These are phyloP conservation scores for Mucor velutinosus DNA, from an alignment of 371 early-diverging fungal species.

Conservation along the genomic window DNA sequence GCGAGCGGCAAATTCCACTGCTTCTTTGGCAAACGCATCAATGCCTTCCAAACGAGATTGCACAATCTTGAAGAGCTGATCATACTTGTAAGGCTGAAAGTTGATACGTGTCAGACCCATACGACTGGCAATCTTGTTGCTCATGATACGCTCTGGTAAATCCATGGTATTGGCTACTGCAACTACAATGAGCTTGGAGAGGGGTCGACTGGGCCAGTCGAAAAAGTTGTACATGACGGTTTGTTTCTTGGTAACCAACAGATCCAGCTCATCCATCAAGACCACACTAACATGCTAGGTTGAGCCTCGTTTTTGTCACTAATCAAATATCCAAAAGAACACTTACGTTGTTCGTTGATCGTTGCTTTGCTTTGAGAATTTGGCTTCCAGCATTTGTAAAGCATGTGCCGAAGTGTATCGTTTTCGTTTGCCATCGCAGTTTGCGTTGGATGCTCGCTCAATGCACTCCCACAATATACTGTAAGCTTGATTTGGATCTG, in stretches of 20 bases:
- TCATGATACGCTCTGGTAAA: slow-evolving; percentile 92
- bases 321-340: neutral
- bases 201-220: slow-evolving; percentile 91
- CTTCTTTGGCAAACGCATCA: slow-evolving; percentile 76
- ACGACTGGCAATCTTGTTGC: slow-evolving; percentile 92
- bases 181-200: slow-evolving; percentile 87
- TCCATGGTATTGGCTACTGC: slow-evolving; percentile 99
- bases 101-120: slow-evolving; percentile 88
- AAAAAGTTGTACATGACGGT: slow-evolving; percentile 97
- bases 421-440: slow-evolving; percentile 27
- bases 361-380: slow-evolving; percentile 59
- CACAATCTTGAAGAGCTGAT: slow-evolving; percentile 86
- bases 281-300: slow-evolving; percentile 66
- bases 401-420: slow-evolving; percentile 81
- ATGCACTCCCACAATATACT: slow-evolving; percentile 81
- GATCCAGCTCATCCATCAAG: slow-evolving; percentile 97
- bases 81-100: slow-evolving; percentile 88
- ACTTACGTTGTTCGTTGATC: slow-evolving; percentile 46
- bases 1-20: slow-evolving; percentile 92
- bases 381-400: slow-evolving; percentile 67
- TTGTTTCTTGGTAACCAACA: slow-evolving; percentile 92
- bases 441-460: slow-evolving; percentile 14
- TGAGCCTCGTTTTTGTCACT: too few relatives aligned
- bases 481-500: slow-evolving; percentile 91
- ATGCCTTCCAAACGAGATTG: slow-evolving; percentile 76